Evolutionary conservation across 306 rosid genomes (phyloP).

Genomic region (Corylus heterophylla): DNA sequence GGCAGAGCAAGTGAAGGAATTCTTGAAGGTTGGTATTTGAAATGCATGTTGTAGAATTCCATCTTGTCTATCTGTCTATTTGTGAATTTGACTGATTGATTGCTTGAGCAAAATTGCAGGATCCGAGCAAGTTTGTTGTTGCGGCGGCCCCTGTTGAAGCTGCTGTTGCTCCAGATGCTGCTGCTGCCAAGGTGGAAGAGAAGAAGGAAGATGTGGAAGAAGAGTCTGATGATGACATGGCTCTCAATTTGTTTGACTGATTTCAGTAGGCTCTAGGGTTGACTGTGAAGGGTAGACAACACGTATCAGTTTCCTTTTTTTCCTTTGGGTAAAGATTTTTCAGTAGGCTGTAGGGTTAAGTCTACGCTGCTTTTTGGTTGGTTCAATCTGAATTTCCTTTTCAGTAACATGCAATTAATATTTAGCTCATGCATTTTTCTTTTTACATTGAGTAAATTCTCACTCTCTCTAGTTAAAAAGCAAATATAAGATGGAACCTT

Average conservation of each 20-base stretch:
- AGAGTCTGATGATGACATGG: conserved; percentile 11
- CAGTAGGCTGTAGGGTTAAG: too few relatives aligned
- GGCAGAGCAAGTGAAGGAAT: conserved; percentile 57
- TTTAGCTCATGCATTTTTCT: too few relatives aligned
- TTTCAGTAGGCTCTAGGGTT: not conserved
- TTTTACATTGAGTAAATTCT: too few relatives aligned
- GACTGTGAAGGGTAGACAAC: too few relatives aligned
- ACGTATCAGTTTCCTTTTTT: not conserved
- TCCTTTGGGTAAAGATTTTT: not conserved
- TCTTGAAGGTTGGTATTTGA: conserved; percentile 33
- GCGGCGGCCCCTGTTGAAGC: not conserved
- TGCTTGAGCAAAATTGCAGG: not conserved
- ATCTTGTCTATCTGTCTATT: not conserved
- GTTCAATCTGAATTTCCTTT: too few relatives aligned
- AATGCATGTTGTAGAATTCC: not conserved
- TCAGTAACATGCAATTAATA: too few relatives aligned
- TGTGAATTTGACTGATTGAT: conserved; percentile 1
- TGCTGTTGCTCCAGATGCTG: conserved; percentile 6
- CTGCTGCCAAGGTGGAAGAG: not conserved
- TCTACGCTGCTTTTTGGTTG: too few relatives aligned
- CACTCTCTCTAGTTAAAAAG: too few relatives aligned
- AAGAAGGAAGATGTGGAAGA: conserved; percentile 3
- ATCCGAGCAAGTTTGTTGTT: conserved; percentile 27
- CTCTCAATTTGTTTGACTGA: conserved; percentile 21
- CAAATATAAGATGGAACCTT: too few relatives aligned